Evolutionary conservation across 257 asterid species (phyloP), one percentile per base, ranked within the genome.

Genomic region (Jacaranda copaia): DNA sequence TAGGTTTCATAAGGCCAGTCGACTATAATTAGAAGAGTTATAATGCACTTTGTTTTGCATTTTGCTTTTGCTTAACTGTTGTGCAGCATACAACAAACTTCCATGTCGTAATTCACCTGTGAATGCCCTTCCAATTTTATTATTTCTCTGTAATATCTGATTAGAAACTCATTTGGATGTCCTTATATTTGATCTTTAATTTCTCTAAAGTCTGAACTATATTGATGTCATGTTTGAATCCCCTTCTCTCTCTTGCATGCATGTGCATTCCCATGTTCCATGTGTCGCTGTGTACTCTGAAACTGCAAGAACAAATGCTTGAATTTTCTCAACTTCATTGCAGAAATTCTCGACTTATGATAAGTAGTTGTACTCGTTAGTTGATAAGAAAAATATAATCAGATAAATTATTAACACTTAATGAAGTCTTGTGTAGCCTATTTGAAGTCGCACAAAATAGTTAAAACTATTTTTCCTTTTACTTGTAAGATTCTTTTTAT

Each of bases 291-390:
- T 62, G 55, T 68, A 18, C 57, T 69, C 43, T 52, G 42, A 46
- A 61, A 51, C 45, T 78, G 60, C 78, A 59, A 9, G 81, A 71
- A 35, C 49, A 73, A 68, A 19, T 80, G 48, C 51, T 77, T 38
- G 48, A 25, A 36, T 51, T 53, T 55, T 75, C 49, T 32, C 52
- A 70, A 75, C 63, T 79, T 45, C 56, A 19, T 45, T 1, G 51
- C 15, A 16, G 25, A 49, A 76, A 36, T 8, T 19, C 56, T 72
- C n/a, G 20, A 73, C 43, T 59, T 42, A 38, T 72, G n/a, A 66
- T 70, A 43, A 49, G 42, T 65, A 74, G 35, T 71, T 49, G 8
- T 42, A 48, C 12, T 51, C 60, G 56, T 56, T 68, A 32, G 16
- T 25, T 52, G 61, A 42, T 19, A 9, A 46, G 38, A 40, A 36